Conservation (phyloP, 2,329 filamentous ascomycete genomes). For the Xylaria arbuscula region DNA sequence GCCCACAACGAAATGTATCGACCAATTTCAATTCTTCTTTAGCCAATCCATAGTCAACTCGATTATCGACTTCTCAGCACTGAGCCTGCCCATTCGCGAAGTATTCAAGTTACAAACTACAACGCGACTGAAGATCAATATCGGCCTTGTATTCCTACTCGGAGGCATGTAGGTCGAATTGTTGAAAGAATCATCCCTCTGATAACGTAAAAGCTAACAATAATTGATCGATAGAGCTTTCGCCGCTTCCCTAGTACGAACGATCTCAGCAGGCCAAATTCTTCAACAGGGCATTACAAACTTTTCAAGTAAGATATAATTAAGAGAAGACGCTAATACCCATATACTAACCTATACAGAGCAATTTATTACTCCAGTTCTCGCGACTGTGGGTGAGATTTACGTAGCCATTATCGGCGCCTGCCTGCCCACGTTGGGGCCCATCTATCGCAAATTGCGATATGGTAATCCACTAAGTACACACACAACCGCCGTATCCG, state of each 20-base stretch:
- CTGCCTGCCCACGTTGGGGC: conserved; percentile 36
- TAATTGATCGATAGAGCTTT: background rate
- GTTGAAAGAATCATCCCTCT: background rate
- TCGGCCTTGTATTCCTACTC: conserved; percentile 27
- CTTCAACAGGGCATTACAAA: background rate
- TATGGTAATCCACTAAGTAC: conserved; percentile 16
- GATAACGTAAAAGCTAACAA: too few species aligned
- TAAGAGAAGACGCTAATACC: background rate
- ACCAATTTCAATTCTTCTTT: conserved; percentile 30
- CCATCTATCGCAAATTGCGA: conserved; percentile 38
- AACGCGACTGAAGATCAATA: conserved; percentile 16
- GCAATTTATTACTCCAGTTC: background rate
- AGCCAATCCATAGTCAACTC: conserved; percentile 32
- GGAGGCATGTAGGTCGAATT: conserved; percentile 25
- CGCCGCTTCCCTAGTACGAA: background rate
- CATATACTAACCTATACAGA: background rate
- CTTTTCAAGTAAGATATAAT: background rate
- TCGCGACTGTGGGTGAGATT: conserved; percentile 35
- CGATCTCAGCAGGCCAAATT: background rate
- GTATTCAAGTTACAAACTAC: conserved; percentile 3
- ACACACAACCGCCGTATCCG: background rate
- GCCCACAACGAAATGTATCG: conserved; percentile 25
- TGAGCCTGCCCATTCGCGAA: conserved; percentile 33
- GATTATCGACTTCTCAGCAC: conserved; percentile 32
- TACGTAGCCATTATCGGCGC: conserved; percentile 40